Base-by-base conservation (phyloP, 2,329 filamentous ascomycete species). In the Calycina marina region DNA sequence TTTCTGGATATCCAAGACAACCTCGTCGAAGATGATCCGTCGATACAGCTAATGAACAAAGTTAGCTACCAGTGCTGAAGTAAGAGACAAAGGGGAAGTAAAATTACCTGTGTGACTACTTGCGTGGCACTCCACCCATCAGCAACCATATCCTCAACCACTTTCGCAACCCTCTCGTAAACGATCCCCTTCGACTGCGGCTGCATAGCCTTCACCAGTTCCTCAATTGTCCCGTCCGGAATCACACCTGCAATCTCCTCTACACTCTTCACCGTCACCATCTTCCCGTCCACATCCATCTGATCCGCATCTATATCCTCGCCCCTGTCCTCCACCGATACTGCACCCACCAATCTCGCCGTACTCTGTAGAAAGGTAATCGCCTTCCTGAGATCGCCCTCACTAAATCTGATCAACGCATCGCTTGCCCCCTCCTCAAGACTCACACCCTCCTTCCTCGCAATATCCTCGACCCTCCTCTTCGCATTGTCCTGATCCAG, bases 241-340 rank as follows among this genome's bases (percentile, higher is more conserved):
- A 99, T 86, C 2, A 96, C 84, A 34, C 92, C 90, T 1, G 90
- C 88, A 52, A 98, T 98, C 48, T 98, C 90, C 52, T 96, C 83
- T 28, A 98, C 72, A 32, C 73, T 82, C 46, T 72, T 72, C 22
- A 86, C 68, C 0, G 85, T 88, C 28, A 96, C 72, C 9, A 61
- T 65, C 37, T 78, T 71, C 61, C 79, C 76, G 25, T 71, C 66
- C 33, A 72, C 69, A 29, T 70, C 72, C 16, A 58, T 56, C 4
- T 53, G 50, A 35, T 61, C 61, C 24, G 57, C 53, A 44, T 57
- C 56, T 12, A 55, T 54, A 25, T 54, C 48, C 29, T 51, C 55
- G 28, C 49, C 45, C 11, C 49, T 46, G 14, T 47, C 44, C n/a
- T 39, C 38, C 6, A 40, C 40, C 3, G 77, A 76, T 10, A 58